These are phyloP conservation scores for Friedmanniomyces simplex DNA, from an alignment of 495 filamentous ascomycete species.

Conservation along the genomic window DNA sequence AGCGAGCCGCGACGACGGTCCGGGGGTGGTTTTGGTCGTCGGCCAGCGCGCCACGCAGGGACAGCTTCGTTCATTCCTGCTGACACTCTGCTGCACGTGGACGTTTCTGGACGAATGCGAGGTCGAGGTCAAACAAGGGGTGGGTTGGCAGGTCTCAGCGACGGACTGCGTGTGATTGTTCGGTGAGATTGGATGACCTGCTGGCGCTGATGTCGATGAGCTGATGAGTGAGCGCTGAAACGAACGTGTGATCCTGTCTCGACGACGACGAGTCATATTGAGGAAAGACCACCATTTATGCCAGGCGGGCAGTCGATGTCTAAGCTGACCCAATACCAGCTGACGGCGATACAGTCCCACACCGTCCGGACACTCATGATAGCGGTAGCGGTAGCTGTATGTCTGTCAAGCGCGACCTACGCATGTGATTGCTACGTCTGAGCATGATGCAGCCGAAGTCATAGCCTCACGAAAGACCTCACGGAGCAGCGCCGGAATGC, in stretches of 20 bases:
- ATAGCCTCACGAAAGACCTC: too few relatives aligned
- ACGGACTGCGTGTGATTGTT: background rate
- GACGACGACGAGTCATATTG: background rate
- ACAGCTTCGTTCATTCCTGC: background rate
- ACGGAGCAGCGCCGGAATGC: too few relatives aligned
- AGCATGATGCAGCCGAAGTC: too few relatives aligned
- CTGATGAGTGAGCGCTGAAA: background rate
- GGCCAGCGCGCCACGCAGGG: background rate
- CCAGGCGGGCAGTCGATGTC: background rate
- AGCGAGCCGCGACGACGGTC: background rate
- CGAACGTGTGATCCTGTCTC: background rate
- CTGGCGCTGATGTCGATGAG: background rate
- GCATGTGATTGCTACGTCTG: too few relatives aligned
- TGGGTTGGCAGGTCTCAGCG: background rate
- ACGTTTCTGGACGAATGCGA: background rate
- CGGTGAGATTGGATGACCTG: background rate
- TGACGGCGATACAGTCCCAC: too few relatives aligned
- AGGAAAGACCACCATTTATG: background rate
- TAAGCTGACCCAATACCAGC: background rate
- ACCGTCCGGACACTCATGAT: too few relatives aligned
- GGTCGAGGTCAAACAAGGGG: background rate
- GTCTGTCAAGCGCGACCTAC: too few relatives aligned
- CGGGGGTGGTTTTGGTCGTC: background rate
- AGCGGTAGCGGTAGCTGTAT: too few relatives aligned
- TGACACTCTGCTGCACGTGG: background rate